These are phyloP conservation scores for Raphanus raphanistrum DNA, from an alignment of 345 rosid species.

Conservation along the genomic window DNA sequence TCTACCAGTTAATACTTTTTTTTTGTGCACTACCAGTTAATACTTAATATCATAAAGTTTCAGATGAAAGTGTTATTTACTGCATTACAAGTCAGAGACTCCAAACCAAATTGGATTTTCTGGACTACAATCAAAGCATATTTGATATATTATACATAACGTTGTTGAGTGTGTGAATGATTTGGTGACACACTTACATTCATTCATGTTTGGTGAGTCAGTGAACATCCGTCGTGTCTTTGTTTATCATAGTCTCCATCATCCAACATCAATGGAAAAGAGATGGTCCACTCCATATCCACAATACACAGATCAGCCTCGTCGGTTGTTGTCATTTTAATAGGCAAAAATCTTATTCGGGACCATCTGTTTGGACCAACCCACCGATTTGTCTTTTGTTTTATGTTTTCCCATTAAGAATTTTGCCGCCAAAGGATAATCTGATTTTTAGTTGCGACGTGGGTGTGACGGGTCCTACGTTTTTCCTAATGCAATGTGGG, in stretches of 20 bases:
- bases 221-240: neutral
- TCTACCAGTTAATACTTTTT: too few relatives aligned
- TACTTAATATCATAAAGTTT: too few relatives aligned
- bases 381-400: slow-evolving; percentile 25
- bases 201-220: neutral
- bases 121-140: neutral
- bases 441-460: slow-evolving; percentile 34
- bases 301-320: slow-evolving; percentile 9
- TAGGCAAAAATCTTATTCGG: neutral
- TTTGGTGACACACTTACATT: neutral
- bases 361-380: slow-evolving; percentile 34
- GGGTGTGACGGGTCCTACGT: slow-evolving; percentile 22
- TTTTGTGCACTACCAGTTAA: too few relatives aligned
- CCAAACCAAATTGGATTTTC: too few relatives aligned
- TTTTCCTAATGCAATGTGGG: neutral
- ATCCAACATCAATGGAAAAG: neutral
- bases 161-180: neutral
- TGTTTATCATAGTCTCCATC: neutral
- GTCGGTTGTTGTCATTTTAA: neutral
- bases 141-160: neutral
- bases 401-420: neutral
- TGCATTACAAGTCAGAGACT: too few relatives aligned
- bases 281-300: slow-evolving; percentile 12
- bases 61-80: too few relatives aligned
- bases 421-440: slow-evolving; percentile 37